Percentiles rank a stretch among this genome's conserved stretches.
phyloP scores from a whole-genome alignment of 371 early-diverging fungal genomes.

The Smittium mucronatum region DNA sequence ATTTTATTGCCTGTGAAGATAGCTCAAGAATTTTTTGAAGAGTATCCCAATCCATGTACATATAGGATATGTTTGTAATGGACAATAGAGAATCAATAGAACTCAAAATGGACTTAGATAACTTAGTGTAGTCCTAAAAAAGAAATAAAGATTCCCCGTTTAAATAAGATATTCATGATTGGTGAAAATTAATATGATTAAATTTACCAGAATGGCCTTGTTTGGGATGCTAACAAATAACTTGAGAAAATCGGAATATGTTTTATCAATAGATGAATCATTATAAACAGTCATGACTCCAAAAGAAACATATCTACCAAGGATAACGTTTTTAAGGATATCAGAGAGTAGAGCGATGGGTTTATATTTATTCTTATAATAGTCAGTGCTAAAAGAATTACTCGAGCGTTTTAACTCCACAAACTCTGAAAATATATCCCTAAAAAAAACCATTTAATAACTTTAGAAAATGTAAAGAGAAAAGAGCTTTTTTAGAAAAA shows the following conservation, averaged over 20 bases:
- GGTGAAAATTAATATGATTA: slow-evolving; percentile 1
- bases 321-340: slow-evolving; percentile 52
- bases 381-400: slow-evolving; percentile 15
- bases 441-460: slow-evolving; percentile 7
- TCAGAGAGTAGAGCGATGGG: slow-evolving; percentile 62
- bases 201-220: slow-evolving; percentile 51
- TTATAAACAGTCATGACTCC: slow-evolving; percentile 84
- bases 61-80: slow-evolving; percentile 20
- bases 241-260: slow-evolving; percentile 50
- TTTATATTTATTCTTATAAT: slow-evolving; percentile 50
- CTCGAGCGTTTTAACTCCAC: not conserved
- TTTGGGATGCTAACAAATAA: slow-evolving; percentile 58
- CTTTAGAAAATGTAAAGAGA: slow-evolving; percentile 4
- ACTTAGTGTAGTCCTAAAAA: slow-evolving; percentile 25
- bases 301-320: slow-evolving; percentile 79
- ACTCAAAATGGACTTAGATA: slow-evolving; percentile 21
- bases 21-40: slow-evolving; percentile 34
- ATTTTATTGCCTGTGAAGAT: slow-evolving; percentile 35
- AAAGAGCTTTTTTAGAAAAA: no score
- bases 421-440: not conserved
- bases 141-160: not conserved
- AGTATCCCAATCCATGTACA: slow-evolving; percentile 23
- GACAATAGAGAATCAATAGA: slow-evolving; percentile 27
- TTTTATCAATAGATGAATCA: slow-evolving; percentile 66
- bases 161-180: no score